A percentile compares a stretch with the other conserved stretches of the same genome.
Evolutionary conservation across 257 asterid species (phyloP).

Genomic region (Solanum tacnaense): DNA sequence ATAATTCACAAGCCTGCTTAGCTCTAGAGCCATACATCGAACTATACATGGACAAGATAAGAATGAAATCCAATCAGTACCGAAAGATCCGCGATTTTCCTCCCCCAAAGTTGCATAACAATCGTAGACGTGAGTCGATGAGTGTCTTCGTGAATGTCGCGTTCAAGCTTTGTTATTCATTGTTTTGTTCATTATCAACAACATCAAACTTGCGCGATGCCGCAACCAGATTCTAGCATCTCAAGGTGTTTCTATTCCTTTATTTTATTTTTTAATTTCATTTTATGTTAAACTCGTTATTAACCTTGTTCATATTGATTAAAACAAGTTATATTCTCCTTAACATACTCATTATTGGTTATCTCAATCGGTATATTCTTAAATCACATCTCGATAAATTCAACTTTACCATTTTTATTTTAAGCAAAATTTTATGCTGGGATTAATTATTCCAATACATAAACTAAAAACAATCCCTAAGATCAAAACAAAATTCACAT

Average conservation of each 20-base stretch:
- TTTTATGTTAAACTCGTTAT: background rate
- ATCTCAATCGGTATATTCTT: background rate
- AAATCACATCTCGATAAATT: background rate
- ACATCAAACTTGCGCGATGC: background rate
- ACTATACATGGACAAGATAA: background rate
- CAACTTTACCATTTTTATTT: no score
- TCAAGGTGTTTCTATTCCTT: background rate
- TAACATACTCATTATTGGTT: background rate
- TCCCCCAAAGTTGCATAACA: background rate
- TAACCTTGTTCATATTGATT: background rate
- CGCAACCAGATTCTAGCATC: background rate
- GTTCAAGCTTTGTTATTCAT: background rate
- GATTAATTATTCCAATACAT: no score
- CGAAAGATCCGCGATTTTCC: background rate
- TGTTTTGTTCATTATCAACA: background rate
- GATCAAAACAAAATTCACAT: background rate
- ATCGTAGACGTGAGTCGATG: background rate
- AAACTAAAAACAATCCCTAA: no score
- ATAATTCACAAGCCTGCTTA: background rate
- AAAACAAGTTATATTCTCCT: background rate
- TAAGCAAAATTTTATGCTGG: no score
- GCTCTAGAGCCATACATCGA: background rate
- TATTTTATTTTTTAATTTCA: background rate
- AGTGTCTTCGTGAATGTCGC: background rate
- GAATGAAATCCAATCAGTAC: background rate